phyloP scores from a whole-genome alignment of 2,329 filamentous ascomycete species.

The Fusarium succisae region DNA sequence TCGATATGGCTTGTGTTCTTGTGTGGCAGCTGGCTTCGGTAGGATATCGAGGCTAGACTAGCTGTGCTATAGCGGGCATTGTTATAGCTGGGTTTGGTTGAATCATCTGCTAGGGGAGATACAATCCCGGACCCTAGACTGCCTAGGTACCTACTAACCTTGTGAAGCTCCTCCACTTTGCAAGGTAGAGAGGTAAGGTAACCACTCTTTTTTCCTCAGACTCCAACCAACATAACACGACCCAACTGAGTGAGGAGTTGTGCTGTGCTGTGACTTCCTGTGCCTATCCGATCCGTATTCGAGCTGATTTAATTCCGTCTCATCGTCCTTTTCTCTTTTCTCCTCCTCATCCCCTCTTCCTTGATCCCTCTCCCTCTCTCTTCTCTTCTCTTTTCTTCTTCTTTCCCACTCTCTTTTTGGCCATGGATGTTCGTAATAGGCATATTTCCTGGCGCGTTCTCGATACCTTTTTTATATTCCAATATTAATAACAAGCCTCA shows the following conservation, averaged over 20 bases:
- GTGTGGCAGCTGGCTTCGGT: not conserved
- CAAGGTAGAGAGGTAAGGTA: not conserved
- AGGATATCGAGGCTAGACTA: not conserved
- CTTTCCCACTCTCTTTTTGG: not conserved
- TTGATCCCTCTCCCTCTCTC: not conserved
- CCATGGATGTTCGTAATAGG: constrained; percentile 14
- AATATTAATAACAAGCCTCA: not conserved
- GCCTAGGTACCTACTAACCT: not conserved
- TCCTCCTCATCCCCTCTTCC: not conserved
- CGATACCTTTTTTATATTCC: not conserved
- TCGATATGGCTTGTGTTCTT: not conserved
- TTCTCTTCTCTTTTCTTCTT: not conserved
- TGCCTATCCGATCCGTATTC: not conserved
- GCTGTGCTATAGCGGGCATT: not conserved
- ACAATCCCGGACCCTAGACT: not conserved
- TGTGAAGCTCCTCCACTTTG: not conserved
- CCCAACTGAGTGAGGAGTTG: not conserved
- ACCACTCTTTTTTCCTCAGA: not conserved
- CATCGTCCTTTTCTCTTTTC: constrained; percentile 2
- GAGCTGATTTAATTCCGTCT: constrained; percentile 11
- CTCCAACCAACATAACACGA: not conserved
- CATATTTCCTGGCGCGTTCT: not conserved
- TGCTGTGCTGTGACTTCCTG: not conserved
- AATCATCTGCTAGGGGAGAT: not conserved
- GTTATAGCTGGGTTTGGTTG: not conserved